These are phyloP conservation scores for Umbilicus rupestris DNA, from an alignment of 164 flowering plant genomes.

Conservation along the genomic window DNA sequence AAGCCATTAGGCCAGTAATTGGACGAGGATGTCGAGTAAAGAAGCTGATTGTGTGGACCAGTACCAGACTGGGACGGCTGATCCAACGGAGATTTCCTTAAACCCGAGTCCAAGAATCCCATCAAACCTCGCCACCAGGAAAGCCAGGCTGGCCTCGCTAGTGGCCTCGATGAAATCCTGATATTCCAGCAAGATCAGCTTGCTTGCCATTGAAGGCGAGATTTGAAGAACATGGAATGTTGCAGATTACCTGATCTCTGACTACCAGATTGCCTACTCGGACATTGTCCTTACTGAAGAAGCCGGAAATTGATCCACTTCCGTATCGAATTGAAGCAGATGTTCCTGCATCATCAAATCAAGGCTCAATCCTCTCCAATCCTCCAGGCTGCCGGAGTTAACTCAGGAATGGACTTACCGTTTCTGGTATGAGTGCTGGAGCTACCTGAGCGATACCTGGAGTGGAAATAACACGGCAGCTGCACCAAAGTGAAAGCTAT, in stretches of 20 bases:
- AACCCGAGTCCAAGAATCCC: conserved; percentile 39
- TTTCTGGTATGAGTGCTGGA: neutral
- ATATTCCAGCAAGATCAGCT: neutral
- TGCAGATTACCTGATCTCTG: conserved; percentile 9
- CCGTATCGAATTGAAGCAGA: conserved; percentile 5
- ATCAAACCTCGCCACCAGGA: conserved; percentile 30
- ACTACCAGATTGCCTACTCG: conserved; percentile 21
- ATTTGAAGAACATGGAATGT: neutral
- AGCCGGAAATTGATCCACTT: conserved; percentile 4
- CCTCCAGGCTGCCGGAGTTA: neutral
- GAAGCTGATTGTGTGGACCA: conserved; percentile 16
- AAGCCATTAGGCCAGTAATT: neutral
- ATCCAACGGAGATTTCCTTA: conserved; percentile 29
- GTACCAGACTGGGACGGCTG: conserved; percentile 29
- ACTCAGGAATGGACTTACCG: neutral
- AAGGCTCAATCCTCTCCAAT: neutral
- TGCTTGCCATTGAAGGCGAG: neutral
- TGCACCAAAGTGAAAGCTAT: neutral
- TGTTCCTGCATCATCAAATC: conserved; percentile 9
- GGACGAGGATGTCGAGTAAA: neutral
- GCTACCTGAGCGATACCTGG: neutral
- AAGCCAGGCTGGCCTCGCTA: conserved; percentile 25
- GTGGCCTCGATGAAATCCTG: conserved; percentile 31
- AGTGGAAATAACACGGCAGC: conserved; percentile 8
- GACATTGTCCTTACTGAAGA: conserved; percentile 16